These are phyloP conservation scores for Citrus australasica DNA, from an alignment of 345 rosid genomes.

Conservation along the genomic window DNA sequence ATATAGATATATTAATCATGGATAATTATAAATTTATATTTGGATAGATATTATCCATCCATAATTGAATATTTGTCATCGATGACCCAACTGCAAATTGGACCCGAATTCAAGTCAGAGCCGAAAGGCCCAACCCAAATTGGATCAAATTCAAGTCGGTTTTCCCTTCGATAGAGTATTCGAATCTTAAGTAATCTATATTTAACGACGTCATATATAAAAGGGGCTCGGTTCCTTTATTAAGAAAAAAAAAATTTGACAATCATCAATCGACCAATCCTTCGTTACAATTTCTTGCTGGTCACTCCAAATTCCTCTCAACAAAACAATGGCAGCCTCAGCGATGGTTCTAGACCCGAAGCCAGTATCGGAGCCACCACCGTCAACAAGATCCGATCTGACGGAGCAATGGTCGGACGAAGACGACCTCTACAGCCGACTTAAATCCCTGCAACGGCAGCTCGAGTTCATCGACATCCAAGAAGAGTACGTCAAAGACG, in stretches of 20 bases:
- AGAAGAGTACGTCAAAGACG: conserved; percentile 95
- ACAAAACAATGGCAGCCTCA: conserved; percentile 42
- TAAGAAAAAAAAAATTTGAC: no score
- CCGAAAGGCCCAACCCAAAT: no score
- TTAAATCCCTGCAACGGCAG: conserved; percentile 76
- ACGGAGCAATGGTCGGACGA: conserved; percentile 40
- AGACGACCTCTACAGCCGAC: conserved; percentile 82
- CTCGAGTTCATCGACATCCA: conserved; percentile 89
- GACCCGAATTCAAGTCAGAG: no score
- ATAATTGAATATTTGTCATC: fast-evolving
- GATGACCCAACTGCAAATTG: neutral
- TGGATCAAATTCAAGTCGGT: no score
- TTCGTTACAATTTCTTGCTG: conserved; percentile 2
- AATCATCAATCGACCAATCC: no score
- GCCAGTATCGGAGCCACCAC: conserved; percentile 24
- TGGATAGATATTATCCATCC: fast-evolving
- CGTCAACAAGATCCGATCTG: conserved; percentile 18
- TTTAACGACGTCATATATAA: neutral
- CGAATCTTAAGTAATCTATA: neutral
- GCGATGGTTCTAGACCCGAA: conserved; percentile 64
- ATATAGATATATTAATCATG: no score
- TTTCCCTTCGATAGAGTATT: no score
- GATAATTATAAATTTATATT: no score
- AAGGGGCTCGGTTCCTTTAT: neutral
- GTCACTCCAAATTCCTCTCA: neutral